Conservation (phyloP, 2,329 filamentous ascomycete species). For the Geoglossum cookeanum region DNA sequence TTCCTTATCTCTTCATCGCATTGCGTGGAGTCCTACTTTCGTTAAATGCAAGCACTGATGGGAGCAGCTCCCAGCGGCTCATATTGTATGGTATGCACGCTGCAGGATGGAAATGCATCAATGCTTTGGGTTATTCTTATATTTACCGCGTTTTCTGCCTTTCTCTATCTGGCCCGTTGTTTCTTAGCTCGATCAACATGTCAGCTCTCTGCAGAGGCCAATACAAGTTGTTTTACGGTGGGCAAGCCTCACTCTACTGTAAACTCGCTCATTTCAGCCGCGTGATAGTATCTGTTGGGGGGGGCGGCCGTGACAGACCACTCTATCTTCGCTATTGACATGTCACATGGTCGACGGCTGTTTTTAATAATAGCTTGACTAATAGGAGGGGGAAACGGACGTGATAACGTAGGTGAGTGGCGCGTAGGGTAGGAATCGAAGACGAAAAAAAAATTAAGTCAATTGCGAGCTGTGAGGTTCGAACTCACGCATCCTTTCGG, state of each 20-base stretch:
- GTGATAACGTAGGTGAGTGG: background rate
- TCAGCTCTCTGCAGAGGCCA: background rate
- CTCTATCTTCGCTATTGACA: no score
- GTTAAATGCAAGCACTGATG: background rate
- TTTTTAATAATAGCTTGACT: no score
- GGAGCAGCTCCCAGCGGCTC: background rate
- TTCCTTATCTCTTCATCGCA: background rate
- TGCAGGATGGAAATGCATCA: background rate
- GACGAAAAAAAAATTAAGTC: background rate
- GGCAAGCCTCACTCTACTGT: no score
- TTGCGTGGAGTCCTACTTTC: background rate
- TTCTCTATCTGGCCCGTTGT: background rate
- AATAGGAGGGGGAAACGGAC: background rate
- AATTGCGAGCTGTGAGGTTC: conserved; percentile 5
- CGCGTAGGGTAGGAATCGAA: background rate
- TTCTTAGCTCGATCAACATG: background rate
- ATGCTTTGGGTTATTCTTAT: background rate
- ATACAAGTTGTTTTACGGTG: background rate
- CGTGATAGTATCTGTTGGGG: no score
- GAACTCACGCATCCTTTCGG: conserved; percentile 4
- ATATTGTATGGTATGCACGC: background rate
- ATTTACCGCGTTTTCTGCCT: background rate
- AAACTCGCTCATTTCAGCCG: no score
- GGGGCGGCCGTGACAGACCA: no score
- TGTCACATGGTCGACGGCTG: no score